phyloP scores from a whole-genome alignment of 1,284 basidiomycete species.

The Porogramme epimiltina region DNA sequence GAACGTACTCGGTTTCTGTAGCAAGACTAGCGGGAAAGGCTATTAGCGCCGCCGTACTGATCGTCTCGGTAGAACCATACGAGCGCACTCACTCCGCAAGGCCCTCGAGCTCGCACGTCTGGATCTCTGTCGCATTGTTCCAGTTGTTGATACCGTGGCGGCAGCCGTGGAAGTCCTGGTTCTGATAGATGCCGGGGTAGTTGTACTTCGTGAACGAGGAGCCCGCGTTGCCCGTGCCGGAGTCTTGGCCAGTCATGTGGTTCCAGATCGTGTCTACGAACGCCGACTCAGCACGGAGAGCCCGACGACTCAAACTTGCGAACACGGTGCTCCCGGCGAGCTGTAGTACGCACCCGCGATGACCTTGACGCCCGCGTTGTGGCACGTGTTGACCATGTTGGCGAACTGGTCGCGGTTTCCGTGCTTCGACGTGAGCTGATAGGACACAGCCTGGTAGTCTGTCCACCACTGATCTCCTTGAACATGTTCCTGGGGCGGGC shows the following conservation, averaged over 20 bases:
- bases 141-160: constrained; percentile 63
- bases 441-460: constrained; percentile 70
- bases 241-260: constrained; percentile 56
- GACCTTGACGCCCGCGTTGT: constrained; percentile 60
- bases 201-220: constrained; percentile 55
- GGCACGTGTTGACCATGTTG: constrained; percentile 62
- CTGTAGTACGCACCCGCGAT: constrained; percentile 46
- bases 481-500: constrained; percentile 50
- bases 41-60: background rate
- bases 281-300: background rate
- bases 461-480: constrained; percentile 66
- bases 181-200: constrained; percentile 58
- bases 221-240: constrained; percentile 51
- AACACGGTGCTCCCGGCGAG: too few relatives aligned
- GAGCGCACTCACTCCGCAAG: constrained; percentile 56
- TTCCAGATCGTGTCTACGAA: constrained; percentile 61
- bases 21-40: constrained; percentile 43
- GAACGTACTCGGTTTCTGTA: constrained; percentile 65
- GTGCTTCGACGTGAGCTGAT: constrained; percentile 59
- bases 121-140: constrained; percentile 51
- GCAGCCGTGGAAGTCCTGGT: constrained; percentile 65
- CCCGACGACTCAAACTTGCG: background rate
- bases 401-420: constrained; percentile 53
- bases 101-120: constrained; percentile 58
- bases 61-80: background rate